Percentiles rank a stretch among this genome's conserved stretches.
Evolutionary conservation across 2,329 filamentous ascomycete genomes (phyloP).

Genomic region (Microsporum canis): DNA sequence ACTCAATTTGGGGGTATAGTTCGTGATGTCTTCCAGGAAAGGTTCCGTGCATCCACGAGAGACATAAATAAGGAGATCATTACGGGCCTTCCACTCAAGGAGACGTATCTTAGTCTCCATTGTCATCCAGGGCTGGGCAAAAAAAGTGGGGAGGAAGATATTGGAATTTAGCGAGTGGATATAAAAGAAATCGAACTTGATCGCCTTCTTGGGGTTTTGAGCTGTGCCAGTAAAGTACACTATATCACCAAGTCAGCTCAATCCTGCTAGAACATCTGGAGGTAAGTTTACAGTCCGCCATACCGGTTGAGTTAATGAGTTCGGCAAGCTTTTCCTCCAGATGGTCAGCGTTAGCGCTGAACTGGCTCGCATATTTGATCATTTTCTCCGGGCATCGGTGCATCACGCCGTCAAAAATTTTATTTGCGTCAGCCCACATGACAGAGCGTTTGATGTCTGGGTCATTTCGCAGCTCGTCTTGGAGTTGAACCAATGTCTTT

Average conservation of each 20-base stretch:
- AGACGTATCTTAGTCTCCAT: constrained; percentile 53
- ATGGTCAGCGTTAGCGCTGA: constrained; percentile 45
- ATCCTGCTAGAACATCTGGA: neutral
- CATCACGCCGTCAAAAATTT: constrained; percentile 59
- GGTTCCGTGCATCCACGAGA: constrained; percentile 55
- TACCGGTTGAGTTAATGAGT: constrained; percentile 57
- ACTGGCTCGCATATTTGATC: constrained; percentile 49
- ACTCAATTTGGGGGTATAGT: constrained; percentile 45
- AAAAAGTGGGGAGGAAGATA: constrained; percentile 60
- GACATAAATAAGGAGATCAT: constrained; percentile 63
- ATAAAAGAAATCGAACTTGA: constrained; percentile 72
- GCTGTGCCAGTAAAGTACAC: constrained; percentile 51
- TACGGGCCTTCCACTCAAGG: constrained; percentile 69
- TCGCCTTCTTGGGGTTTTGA: constrained; percentile 50
- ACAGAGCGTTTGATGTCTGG: constrained; percentile 46
- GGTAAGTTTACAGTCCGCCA: neutral
- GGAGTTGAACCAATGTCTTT: constrained; percentile 45
- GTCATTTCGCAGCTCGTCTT: constrained; percentile 48
- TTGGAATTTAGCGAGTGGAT: constrained; percentile 69
- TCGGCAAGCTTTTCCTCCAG: constrained; percentile 48
- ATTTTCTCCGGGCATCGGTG: constrained; percentile 52
- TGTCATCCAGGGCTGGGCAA: constrained; percentile 50
- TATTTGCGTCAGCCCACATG: constrained; percentile 46
- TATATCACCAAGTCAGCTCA: constrained; percentile 10
- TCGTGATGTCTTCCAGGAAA: constrained; percentile 45